Conservation (phyloP, 164 flowering plant species). For the Hamamelis virginiana region DNA sequence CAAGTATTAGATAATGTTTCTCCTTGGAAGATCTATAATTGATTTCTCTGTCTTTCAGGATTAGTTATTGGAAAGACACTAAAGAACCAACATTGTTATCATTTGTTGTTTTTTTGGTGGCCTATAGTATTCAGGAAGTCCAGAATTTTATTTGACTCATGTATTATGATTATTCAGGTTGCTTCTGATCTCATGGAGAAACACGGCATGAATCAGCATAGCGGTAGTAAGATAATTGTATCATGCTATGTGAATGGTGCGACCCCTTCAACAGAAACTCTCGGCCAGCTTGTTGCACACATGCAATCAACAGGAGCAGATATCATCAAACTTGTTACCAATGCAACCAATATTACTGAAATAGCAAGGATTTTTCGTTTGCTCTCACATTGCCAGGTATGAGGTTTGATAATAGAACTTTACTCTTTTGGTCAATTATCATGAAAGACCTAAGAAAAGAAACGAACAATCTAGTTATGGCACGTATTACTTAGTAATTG, state of each 20-base stretch:
- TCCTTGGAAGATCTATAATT: not conserved
- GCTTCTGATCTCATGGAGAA: conserved; percentile 29
- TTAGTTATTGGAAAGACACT: not conserved
- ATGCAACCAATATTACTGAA: conserved; percentile 48
- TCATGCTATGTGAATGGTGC: conserved; percentile 27
- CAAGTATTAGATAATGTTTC: not conserved
- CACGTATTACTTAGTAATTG: not conserved
- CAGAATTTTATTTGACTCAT: not conserved
- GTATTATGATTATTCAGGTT: conserved; percentile 31
- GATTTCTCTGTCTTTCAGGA: not conserved
- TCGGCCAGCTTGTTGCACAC: conserved; percentile 33
- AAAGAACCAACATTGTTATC: not conserved
- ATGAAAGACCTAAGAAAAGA: too few species aligned
- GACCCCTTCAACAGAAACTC: conserved; percentile 41
- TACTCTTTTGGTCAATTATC: too few species aligned
- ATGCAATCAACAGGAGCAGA: conserved; percentile 60
- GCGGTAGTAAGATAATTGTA: conserved; percentile 34
- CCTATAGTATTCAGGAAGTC: not conserved
- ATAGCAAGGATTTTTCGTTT: conserved; percentile 37
- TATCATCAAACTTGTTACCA: conserved; percentile 43
- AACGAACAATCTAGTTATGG: too few species aligned
- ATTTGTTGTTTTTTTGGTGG: not conserved
- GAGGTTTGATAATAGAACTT: not conserved
- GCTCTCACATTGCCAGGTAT: conserved; percentile 53
- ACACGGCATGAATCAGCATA: conserved; percentile 10